These are phyloP conservation scores for Lojkania enalia DNA, from an alignment of 2,329 filamentous ascomycete genomes.

Conservation along the genomic window DNA sequence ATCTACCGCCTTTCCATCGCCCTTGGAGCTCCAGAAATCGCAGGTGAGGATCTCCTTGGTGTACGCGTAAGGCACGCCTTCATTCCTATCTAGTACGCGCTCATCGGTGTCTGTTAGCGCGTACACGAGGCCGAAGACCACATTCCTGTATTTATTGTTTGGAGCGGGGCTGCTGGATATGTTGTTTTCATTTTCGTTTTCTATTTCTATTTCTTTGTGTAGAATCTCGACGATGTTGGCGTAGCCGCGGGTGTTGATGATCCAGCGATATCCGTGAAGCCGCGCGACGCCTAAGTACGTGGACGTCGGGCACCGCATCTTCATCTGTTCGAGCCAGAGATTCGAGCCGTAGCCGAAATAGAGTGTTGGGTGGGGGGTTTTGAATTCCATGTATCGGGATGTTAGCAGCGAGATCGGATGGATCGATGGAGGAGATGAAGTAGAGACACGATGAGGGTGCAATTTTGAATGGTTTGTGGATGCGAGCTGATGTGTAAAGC, in stretches of 20 bases:
- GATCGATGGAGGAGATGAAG: neutral
- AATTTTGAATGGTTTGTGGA: too few relatives aligned
- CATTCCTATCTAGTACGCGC: slow-evolving; percentile 47
- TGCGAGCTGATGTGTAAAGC: too few relatives aligned
- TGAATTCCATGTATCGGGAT: neutral
- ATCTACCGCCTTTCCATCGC: slow-evolving; percentile 22
- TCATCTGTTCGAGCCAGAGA: slow-evolving; percentile 68
- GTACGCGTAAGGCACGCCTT: slow-evolving; percentile 66
- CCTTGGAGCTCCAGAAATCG: slow-evolving; percentile 47
- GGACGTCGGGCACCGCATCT: slow-evolving; percentile 60
- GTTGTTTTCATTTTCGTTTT: neutral
- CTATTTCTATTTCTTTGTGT: neutral
- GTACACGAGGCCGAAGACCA: slow-evolving; percentile 44
- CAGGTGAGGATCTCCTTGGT: slow-evolving; percentile 55
- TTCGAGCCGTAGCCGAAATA: slow-evolving; percentile 77
- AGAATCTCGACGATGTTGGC: slow-evolving; percentile 62
- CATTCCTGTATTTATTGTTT: slow-evolving; percentile 42
- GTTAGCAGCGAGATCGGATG: neutral
- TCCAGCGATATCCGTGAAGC: slow-evolving; percentile 63
- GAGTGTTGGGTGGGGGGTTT: slow-evolving; percentile 35
- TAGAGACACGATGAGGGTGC: too few relatives aligned
- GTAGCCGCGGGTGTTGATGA: slow-evolving; percentile 69
- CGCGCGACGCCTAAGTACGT: slow-evolving; percentile 61
- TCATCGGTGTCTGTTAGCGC: slow-evolving; percentile 32
- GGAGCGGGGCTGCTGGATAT: too few relatives aligned